Base-by-base conservation (phyloP, 2,329 filamentous ascomycete genomes). In the Aspergillus costaricaensis region DNA sequence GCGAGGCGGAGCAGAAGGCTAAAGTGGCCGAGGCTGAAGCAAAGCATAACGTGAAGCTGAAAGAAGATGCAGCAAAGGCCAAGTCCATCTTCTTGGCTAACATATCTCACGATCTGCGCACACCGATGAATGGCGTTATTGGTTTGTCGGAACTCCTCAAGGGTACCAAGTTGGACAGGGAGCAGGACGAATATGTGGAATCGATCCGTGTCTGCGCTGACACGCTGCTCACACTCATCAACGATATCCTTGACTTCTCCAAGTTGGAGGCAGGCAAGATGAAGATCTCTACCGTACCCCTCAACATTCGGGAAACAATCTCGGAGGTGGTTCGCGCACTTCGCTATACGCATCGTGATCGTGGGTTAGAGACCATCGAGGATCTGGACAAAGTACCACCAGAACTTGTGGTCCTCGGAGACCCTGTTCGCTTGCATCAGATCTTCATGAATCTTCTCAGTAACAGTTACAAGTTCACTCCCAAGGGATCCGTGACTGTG, bases 21-120 rank as follows among this genome's bases (percentile, higher is more conserved):
- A 88, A 88, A 71, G 80, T 82, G 62, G 86, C 86, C 0, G 86
- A 89, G 70, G 85, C 85, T 0, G 83, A 87, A 68, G 86, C 86
- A 1, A 84, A 86, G 66, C 82, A 85, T 63, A 88, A 87, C 69
- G 86, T 88, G 70, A 85, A 84, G 66, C 75, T 88, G 43, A 88
- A 88, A 65, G 86, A 89, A 71, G 86, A 89, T 71, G 86, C 86
- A 21, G 86, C 86, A 7, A 86, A 83, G 68, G 86, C 85, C 1
- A 99, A 99, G 79, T 98, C 95, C 0, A 82, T 98, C 8, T 98
- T 98, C 79, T 96, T 99, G 64, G 95, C 95, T 17, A 98, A 98
- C 69, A 96, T 98, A 54, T 88, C 85, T 1, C 87, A 90, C 67
- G 87, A 98, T 75, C 82, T 99, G 38, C 96, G 96, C 73, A 99